phyloP scores from a whole-genome alignment of 371 early-diverging fungal species.

The Mortierella sp. region DNA sequence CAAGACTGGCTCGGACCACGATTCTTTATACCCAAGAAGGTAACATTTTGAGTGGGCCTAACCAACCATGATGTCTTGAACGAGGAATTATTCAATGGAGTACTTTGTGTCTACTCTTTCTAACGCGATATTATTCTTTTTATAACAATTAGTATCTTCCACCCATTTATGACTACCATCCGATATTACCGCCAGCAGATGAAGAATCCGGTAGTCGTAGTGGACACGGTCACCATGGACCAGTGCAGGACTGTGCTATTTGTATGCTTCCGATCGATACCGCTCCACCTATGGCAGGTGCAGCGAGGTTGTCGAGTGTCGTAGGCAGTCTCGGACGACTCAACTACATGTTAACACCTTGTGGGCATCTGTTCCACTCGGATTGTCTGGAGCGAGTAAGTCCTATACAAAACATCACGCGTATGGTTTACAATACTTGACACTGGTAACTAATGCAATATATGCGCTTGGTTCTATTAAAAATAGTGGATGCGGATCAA shows the following conservation, averaged over 20 bases:
- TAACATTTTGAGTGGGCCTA: too few relatives aligned
- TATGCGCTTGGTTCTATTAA: conserved; percentile 1
- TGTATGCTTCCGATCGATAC: conserved; percentile 78
- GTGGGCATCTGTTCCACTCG: conserved; percentile 85
- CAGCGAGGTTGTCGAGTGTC: conserved; percentile 59
- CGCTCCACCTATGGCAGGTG: conserved; percentile 28
- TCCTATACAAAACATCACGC: too few relatives aligned
- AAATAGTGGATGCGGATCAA: conserved; percentile 85
- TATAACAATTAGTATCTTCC: too few relatives aligned
- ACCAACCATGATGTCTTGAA: too few relatives aligned
- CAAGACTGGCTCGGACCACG: conserved; percentile 81
- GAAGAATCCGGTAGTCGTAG: conserved; percentile 58
- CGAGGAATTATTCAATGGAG: too few relatives aligned
- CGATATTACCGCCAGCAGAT: conserved; percentile 62
- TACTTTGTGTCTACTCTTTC: too few relatives aligned
- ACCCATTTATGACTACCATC: conserved; percentile 78
- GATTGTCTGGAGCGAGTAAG: conserved; percentile 77
- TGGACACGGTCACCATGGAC: conserved; percentile 29
- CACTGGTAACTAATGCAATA: background rate
- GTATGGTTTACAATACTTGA: too few relatives aligned
- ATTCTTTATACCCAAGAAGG: conserved; percentile 78
- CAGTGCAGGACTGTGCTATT: conserved; percentile 77
- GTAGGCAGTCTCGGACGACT: conserved; percentile 62
- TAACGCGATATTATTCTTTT: too few relatives aligned
- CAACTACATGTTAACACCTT: conserved; percentile 86